A percentile compares a stretch with the other conserved stretches of the same genome.
phyloP scores from a whole-genome alignment of 75 land plant genomes.

The Pinus tabuliformis region DNA sequence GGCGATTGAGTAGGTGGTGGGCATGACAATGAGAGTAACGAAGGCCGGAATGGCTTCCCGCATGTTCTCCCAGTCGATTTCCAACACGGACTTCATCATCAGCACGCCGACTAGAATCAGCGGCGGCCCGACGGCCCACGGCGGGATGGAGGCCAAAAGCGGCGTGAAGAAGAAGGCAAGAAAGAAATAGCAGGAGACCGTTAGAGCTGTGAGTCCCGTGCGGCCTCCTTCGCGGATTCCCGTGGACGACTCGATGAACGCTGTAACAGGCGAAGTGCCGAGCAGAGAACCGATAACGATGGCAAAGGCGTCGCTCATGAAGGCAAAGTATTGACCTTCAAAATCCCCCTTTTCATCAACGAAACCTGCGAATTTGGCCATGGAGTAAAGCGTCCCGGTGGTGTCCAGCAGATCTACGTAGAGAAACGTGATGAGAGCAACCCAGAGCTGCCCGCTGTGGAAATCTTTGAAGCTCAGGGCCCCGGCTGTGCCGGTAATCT shows the following conservation, averaged over 20 bases:
- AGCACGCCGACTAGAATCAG: conserved; percentile 53
- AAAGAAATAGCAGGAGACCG: conserved; percentile 22
- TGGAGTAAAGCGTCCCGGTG: conserved; percentile 33
- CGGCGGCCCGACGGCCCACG: conserved; percentile 48
- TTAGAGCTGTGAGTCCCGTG: conserved; percentile 24
- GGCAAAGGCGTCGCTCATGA: conserved; percentile 35
- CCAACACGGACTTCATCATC: conserved; percentile 77
- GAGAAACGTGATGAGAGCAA: conserved; percentile 29
- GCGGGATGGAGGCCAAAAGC: conserved; percentile 33
- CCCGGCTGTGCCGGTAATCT: conserved; percentile 22
- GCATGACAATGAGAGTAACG: conserved; percentile 67
- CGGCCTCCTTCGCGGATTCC: conserved; percentile 31
- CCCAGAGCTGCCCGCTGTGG: conserved; percentile 15
- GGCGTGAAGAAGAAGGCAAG: conserved; percentile 33
- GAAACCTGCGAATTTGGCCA: conserved; percentile 30
- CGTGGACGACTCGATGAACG: conserved; percentile 33
- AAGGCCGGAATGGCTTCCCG: conserved; percentile 74
- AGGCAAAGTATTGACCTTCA: conserved; percentile 28
- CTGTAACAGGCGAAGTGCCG: conserved; percentile 29
- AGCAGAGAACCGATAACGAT: conserved; percentile 23
- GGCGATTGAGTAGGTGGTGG: conserved; percentile 72
- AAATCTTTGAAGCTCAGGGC: conserved; percentile 23
- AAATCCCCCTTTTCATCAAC: conserved; percentile 20
- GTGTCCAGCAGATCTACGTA: conserved; percentile 33
- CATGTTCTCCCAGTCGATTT: conserved; percentile 61